phyloP scores from a whole-genome alignment of 345 rosid species.

The Salix caprea region DNA sequence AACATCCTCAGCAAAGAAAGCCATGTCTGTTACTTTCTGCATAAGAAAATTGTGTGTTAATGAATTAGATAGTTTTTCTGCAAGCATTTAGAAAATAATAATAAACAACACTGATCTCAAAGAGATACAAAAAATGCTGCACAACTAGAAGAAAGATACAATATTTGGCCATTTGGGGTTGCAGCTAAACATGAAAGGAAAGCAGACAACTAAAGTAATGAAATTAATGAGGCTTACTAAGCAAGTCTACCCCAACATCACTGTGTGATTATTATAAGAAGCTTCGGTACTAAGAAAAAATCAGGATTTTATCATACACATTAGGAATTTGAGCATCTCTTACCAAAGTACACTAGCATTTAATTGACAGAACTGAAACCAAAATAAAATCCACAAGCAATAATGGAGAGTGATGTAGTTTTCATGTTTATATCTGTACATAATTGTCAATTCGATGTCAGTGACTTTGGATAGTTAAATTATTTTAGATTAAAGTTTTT shows the following conservation, averaged over 20 bases:
- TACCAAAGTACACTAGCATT: not conserved
- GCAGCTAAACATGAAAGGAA: not conserved
- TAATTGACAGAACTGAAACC: not conserved
- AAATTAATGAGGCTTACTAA: not conserved
- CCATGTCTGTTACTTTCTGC: constrained; percentile 91
- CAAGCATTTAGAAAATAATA: not conserved
- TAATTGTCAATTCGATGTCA: not conserved
- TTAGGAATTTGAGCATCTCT: not conserved
- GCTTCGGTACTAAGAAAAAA: not conserved
- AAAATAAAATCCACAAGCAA: not conserved
- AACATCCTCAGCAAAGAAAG: constrained; percentile 88
- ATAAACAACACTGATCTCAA: not conserved
- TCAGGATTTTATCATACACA: not conserved
- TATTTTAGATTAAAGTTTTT: not conserved
- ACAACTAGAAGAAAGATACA: not conserved
- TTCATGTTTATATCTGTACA: not conserved
- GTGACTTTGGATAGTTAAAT: not conserved
- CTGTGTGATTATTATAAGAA: not conserved
- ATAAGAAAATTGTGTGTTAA: constrained; percentile 9
- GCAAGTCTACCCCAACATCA: not conserved
- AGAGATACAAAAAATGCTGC: not conserved
- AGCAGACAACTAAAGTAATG: not conserved
- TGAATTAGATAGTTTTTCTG: not conserved
- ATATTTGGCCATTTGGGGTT: not conserved
- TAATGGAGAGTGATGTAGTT: not conserved